A percentile compares a stretch with the other conserved stretches of the same genome.
Evolutionary conservation across 768 basidiomycete genomes (phyloP).

Genomic region (Agrocybe praecox): DNA sequence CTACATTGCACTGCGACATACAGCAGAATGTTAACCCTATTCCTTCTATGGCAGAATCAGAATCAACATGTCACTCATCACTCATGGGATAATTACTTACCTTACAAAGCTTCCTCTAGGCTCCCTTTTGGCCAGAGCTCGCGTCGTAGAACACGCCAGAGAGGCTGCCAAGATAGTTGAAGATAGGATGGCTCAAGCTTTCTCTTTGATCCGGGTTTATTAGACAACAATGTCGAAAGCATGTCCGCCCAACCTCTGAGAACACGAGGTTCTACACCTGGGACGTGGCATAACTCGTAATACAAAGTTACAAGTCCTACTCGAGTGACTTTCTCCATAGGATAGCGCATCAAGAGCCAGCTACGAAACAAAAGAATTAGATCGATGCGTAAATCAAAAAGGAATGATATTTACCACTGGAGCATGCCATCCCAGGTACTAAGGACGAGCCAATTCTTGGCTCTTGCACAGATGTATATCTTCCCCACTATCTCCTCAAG

Average conservation of each 20-base stretch:
- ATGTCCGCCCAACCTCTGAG: conserved; percentile 79
- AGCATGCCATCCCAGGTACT: conserved; percentile 81
- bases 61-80: not conserved
- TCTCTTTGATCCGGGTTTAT: conserved; percentile 63
- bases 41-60: conserved; percentile 41
- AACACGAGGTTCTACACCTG: conserved; percentile 73
- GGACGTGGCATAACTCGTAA: conserved; percentile 77
- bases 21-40: conserved; percentile 72
- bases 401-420: conserved; percentile 57
- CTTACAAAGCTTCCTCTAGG: conserved; percentile 61
- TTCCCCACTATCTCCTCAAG: conserved; percentile 71
- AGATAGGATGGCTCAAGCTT: conserved; percentile 72
- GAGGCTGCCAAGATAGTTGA: conserved; percentile 69
- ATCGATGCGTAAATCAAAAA: not conserved
- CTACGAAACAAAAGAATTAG: conserved; percentile 34
- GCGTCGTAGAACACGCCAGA: conserved; percentile 76
- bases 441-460: conserved; percentile 74
- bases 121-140: conserved; percentile 76
- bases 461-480: conserved; percentile 69
- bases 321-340: conserved; percentile 67
- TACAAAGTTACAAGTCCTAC: conserved; percentile 75
- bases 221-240: conserved; percentile 69
- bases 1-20: conserved; percentile 75
- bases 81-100: conserved; percentile 23
- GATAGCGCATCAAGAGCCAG: conserved; percentile 84